Conservation (phyloP, 2,329 filamentous ascomycete genomes). For the Pseudogymnoascus sp. region DNA sequence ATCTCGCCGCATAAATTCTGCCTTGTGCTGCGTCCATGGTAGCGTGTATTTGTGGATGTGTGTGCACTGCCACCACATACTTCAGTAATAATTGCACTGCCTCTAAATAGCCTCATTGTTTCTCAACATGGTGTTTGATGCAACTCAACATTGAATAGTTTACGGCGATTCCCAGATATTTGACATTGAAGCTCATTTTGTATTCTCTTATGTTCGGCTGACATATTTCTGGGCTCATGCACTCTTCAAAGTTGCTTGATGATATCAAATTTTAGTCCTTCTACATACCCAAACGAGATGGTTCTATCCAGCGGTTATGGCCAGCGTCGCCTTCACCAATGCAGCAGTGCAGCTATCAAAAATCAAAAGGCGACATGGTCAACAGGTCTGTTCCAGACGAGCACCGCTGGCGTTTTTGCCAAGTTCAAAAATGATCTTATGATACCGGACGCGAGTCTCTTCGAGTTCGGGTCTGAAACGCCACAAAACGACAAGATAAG, state of each 20-base stretch:
- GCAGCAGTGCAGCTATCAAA: background rate
- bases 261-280: background rate
- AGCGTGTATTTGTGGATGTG: background rate
- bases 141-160: background rate
- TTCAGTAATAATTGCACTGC: background rate
- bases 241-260: background rate
- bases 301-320: background rate
- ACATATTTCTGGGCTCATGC: background rate
- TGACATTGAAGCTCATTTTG: background rate
- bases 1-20: background rate
- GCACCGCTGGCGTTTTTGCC: background rate
- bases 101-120: background rate
- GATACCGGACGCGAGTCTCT: background rate
- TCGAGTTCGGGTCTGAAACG: background rate
- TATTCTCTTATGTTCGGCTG: background rate
- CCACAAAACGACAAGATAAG: background rate
- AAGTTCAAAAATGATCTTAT: background rate
- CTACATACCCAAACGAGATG: background rate
- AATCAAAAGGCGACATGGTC: background rate
- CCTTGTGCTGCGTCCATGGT: background rate
- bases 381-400: background rate
- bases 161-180: background rate
- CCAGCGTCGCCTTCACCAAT: background rate
- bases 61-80: background rate
- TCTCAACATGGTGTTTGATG: background rate